phyloP scores from a whole-genome alignment of 2,329 filamentous ascomycete species.

The Tolypocladium ovalisporum region DNA sequence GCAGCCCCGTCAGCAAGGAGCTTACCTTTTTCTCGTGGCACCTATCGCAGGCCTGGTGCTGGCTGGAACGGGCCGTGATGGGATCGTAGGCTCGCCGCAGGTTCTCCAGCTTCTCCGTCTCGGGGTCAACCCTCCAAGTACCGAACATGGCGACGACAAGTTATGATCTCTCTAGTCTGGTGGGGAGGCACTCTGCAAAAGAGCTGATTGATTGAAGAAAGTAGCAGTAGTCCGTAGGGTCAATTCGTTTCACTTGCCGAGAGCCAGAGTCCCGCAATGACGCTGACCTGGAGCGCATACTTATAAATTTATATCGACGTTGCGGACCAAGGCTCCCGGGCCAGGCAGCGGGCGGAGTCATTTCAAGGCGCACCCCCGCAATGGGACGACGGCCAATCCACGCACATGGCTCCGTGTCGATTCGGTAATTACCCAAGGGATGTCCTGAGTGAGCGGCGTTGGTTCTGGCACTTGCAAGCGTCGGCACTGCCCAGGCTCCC shows the following conservation, averaged over 20 bases:
- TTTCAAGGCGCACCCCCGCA: background rate
- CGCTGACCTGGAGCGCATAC: background rate
- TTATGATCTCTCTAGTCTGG: background rate
- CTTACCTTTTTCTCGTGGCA: constrained; percentile 28
- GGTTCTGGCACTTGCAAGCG: background rate
- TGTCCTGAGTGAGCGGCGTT: background rate
- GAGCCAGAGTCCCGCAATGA: background rate
- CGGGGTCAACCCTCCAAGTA: constrained; percentile 27
- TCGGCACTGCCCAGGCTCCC: background rate
- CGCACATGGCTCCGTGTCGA: background rate
- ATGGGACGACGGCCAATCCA: background rate
- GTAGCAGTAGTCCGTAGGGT: background rate
- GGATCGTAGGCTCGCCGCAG: constrained; percentile 24
- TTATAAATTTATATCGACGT: background rate
- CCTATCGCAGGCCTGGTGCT: constrained; percentile 26
- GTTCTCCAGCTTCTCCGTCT: constrained; percentile 25
- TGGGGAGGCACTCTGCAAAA: background rate
- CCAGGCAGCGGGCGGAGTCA: constrained; percentile 3
- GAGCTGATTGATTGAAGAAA: background rate
- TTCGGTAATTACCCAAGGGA: background rate
- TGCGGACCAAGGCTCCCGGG: background rate
- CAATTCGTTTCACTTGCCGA: background rate
- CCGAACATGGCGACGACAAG: constrained; percentile 18
- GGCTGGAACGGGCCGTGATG: constrained; percentile 24
- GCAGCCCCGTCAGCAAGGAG: too few relatives aligned